Evolutionary conservation across 139 green algal species (phyloP), one percentile per base, ranked within the genome.

Genomic region (Coelastrella sp.): DNA sequence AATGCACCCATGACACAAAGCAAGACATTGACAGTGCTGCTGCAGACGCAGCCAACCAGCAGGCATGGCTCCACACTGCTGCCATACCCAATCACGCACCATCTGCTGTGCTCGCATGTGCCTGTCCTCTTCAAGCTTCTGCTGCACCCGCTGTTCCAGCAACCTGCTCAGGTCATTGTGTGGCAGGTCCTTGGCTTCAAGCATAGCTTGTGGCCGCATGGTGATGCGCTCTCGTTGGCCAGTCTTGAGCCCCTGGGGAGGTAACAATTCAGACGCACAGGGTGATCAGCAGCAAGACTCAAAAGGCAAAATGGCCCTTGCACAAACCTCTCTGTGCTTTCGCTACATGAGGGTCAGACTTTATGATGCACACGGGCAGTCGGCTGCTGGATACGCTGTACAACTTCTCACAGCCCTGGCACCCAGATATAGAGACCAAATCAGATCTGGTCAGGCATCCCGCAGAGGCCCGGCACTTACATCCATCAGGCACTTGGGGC

Each of bases 151-250:
- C 85, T 94, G 81, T 87, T 97, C 95, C 59, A 96, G 79, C 84
- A 98, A 89, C 68, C 97, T 93, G 19, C 86, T 96, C 22, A 99
- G 94, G 70, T 96, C 82, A 78, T 93, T 97, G 24, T 90, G 81
- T 0, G 98, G 97, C 89, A 99, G 94, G 88, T 99, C 97, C 25
- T 92, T 92, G 7, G 97, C 97, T 61, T 96, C 95, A 6, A 99
- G 96, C 96, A 99, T 98, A 4, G 96, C 94, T 88, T 97, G 94
- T 4, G 98, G 97, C 58, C 97, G 95, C 82, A 95, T 90, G 7
- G 85, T 82, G 8, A 96, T 96, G 4, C 93, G 75, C 85, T 94
- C 88, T 12, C 96, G 95, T 72, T 92, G 25, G 3, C 94, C 92
- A 0, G 10, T 82, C 10, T 93, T 65, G 80, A 97, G 85, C 57